Base-by-base conservation (phyloP, 176 grass and related monocot species). In the Chrysopogon serrulatus region DNA sequence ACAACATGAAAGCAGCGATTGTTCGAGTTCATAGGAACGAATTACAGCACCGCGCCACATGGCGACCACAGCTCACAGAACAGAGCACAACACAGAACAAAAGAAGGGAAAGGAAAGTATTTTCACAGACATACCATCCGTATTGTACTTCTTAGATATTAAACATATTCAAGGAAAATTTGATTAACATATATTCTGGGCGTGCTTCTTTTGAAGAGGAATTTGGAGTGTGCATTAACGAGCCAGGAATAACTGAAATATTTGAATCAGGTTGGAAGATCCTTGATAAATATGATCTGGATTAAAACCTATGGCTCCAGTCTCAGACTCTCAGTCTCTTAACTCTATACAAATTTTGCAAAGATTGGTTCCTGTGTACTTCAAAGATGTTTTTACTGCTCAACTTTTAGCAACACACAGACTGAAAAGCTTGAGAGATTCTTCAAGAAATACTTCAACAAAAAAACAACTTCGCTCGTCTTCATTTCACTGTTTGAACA, bases 401-500 rank as follows among this genome's bases (percentile, higher is more conserved):
- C 88, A 94, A 80, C 51, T 91, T 82, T 78, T 77, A 57, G 56
- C 84, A 37, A 74, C 30, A 57, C 79, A 87, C 32, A 89, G 86
- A 71, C 77, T 65, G 71, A 84, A 94, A 78, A 90, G 86, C 73
- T 79, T 92, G 49, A 87, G 76, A 70, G 76, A 45, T 82, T 87
- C 71, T 90, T 91, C 26, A 71, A 89, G 41, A 92, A 83, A 67
- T 90, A 90, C 75, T 92, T 94, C 59, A 87, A 89, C 85, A 71
- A 24, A 37, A 90, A 61, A 53, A 87, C 83, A 47, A 28, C 76
- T 74, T 79, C 89, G 53, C 88, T 80, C 0, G 86, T 95, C 81
- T 88, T 92, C 75, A 87, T 88, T 79, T 90, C 86, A 78, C 69
- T 95, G 31, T 82, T 94, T 80, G 88, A 95, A 62, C 87, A 95